Evolutionary conservation across 1,284 basidiomycete genomes (phyloP), one percentile per base, ranked within the genome.

Genomic region (Porogramme epimiltina): DNA sequence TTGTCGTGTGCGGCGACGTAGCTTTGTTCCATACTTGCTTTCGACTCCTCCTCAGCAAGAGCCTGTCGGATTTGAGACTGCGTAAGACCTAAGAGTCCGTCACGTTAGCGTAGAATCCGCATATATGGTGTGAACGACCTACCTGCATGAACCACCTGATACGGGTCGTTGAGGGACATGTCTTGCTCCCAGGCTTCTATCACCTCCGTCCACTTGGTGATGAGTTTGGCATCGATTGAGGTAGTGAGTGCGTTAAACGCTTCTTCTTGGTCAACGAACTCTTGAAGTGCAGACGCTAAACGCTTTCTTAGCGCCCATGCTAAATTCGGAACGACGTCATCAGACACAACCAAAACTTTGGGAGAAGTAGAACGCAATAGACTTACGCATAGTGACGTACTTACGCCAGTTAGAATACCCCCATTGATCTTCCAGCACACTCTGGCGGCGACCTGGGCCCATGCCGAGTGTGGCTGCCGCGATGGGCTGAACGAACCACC

Each of bases 321-420:
- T 51, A 6, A 6, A 19, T 37, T 20, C 16, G 8, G 8, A 16
- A 38, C 28, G 28, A 38, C 28, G 28, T 31, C 13, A 31, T 6
- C 8, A 13, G 28, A 38, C 18, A n/a, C 9, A n/a, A 8, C 11
- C 13, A 23, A 4, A 24, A 1, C 47, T n/a, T n/a, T n/a, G n/a
- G 28, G 28, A 31, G 13, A 31, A 34, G 19, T 16, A 20, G 22
- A 18, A 15, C 15, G 20, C 15, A 24, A 20, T 40, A n/a, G n/a
- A n/a, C n/a, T 10, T 45, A 52, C 45, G 2, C 43, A 58, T 51
- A 45, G 16, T 56, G 33, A 3, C 22, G 28, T 3, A 51, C 15
- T 70, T 71, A 20, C 33, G 10, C 63, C 63, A 69, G 47, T 71
- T 71, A 59, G 60, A 63, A 41, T 47, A 47, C 11, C 51, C 53